A percentile compares a stretch with the other conserved stretches of the same genome.
These are phyloP conservation scores for Glomus cerebriforme DNA, from an alignment of 192 early-diverging fungal species.

Conservation along the genomic window DNA sequence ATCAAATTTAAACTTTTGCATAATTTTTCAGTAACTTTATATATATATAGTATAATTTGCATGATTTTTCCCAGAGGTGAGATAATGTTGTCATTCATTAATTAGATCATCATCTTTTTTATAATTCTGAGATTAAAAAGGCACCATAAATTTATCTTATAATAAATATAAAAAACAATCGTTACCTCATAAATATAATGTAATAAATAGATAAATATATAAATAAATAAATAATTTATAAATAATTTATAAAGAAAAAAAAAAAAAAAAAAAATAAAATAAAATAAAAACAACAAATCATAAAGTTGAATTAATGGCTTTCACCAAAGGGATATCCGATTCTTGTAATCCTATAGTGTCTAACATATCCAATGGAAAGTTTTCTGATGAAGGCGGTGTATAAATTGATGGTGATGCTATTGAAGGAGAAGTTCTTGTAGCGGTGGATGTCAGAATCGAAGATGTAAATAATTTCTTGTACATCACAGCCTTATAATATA, in stretches of 20 bases:
- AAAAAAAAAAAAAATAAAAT: constrained; percentile 29
- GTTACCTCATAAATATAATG: no score
- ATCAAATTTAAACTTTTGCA: no score
- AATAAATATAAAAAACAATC: no score
- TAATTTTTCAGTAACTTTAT: no score
- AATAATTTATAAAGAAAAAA: not conserved
- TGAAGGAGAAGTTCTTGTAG: not conserved
- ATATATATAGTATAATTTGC: no score
- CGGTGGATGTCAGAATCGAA: not conserved
- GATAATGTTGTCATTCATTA: no score
- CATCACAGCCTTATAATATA: constrained; percentile 36
- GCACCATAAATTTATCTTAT: no score
- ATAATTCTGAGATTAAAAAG: no score
- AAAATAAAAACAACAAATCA: constrained; percentile 23
- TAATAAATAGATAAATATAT: no score
- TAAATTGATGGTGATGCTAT: constrained; percentile 21
- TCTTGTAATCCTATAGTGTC: not conserved
- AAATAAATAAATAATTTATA: no score
- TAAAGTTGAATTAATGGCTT: constrained; percentile 19
- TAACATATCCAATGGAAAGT: constrained; percentile 20
- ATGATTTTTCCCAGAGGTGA: no score
- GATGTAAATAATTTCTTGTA: constrained; percentile 9
- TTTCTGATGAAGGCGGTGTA: constrained; percentile 34
- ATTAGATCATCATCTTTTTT: no score
- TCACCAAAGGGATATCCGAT: not conserved